Evolutionary conservation across 2,329 filamentous ascomycete genomes (phyloP), one percentile per base, ranked within the genome.

Genomic region (Neocucurbitaria cava): DNA sequence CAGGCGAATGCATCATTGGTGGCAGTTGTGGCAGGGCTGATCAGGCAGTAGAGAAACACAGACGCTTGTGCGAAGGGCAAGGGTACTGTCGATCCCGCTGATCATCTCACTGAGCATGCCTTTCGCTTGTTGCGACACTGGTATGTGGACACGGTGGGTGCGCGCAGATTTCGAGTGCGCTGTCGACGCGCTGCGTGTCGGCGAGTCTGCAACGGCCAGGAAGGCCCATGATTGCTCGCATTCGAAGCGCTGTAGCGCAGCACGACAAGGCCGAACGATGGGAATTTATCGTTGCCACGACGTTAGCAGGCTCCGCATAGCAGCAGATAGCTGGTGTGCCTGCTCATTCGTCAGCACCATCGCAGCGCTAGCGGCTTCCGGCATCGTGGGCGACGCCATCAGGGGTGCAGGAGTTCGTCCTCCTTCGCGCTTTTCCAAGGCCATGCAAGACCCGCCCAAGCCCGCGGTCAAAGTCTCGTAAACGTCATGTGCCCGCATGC

Each of bases 401-500:
- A 64, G 59, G 62, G 53, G 54, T 52, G 42, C 43, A 55, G 49
- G 56, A 59, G 62, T 63, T 62, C 56, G 59, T 64, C 63, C 57
- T 55, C 46, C 40, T 45, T 47, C 13, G 50, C 53, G 44, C 53
- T 43, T 56, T 61, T 58, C 58, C 62, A 66, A 63, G 62, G 58
- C 62, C 54, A 58, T 63, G 63, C 59, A 68, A 70, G 64, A 61
- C 63, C 60, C 62, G 58, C 62, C 67, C 64, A 58, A 56, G 58
- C 50, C 57, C 46, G 31, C 49, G 58, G 57, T 61, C 50, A 23
- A 58, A 54, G 59, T 43, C 63, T 66, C 52, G 62, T 64, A 57
- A 69, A 72, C 71, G 71, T 74, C 71, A 74, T 73, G 71, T 72
- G 71, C 65, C 57, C 61, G 47, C 45, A 28, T 31, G 33, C 46